These are phyloP conservation scores for Zygotorulaspora sp. DNA, from an alignment of 805 yeast species.

Conservation along the genomic window DNA sequence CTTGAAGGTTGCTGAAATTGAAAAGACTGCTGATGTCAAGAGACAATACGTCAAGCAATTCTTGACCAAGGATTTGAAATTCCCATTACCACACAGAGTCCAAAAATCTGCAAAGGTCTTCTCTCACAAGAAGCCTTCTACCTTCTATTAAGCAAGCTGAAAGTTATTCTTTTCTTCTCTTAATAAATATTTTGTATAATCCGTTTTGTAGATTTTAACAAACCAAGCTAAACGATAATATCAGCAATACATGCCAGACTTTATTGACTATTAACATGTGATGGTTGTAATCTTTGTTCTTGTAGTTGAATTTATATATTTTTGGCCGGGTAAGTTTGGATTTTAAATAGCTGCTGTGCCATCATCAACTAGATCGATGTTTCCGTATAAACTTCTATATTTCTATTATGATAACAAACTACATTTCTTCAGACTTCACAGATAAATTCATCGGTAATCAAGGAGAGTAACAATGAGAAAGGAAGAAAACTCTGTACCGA, in stretches of 20 bases:
- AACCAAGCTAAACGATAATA: conserved; percentile 11
- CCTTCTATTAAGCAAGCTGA: conserved; percentile 73
- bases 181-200: conserved; percentile 26
- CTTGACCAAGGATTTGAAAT: conserved; percentile 89
- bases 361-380: background rate
- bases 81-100: conserved; percentile 99
- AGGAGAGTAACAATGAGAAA: conserved; percentile 5
- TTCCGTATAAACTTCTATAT: background rate
- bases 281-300: too few relatives aligned
- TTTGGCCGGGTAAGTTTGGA: too few relatives aligned
- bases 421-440: too few relatives aligned
- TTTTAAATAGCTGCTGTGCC: too few relatives aligned
- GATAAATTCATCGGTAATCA: background rate
- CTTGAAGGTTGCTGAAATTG: conserved; percentile 98
- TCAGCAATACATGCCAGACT: too few relatives aligned
- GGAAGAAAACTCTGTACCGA: conserved; percentile 13
- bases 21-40: conserved; percentile 96
- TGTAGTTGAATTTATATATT: too few relatives aligned
- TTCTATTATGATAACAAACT: background rate
- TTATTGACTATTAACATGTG: too few relatives aligned
- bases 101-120: conserved; percentile 83
- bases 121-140: conserved; percentile 91
- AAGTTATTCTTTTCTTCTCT: conserved; percentile 11
- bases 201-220: conserved; percentile 28
- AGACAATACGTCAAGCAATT: conserved; percentile 98